A percentile compares a stretch with the other conserved stretches of the same genome.
Evolutionary conservation across 23 red algal species (phyloP).

Genomic region (Agarophyton chilense): DNA sequence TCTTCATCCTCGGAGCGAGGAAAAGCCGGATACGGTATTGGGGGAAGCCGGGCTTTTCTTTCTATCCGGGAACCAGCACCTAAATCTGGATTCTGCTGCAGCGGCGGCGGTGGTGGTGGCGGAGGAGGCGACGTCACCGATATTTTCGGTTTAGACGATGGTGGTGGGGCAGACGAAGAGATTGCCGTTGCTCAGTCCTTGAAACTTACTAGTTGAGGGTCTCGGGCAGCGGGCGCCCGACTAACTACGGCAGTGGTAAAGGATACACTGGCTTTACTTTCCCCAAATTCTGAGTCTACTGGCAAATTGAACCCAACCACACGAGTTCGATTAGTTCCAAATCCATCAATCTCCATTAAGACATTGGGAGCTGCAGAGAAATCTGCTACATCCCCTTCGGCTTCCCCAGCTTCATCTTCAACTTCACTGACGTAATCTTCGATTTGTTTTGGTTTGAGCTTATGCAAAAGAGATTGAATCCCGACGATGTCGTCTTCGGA

Average conservation of each 20-base stretch:
- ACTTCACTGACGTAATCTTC: slow-evolving; percentile 60
- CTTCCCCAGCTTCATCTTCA: slow-evolving; percentile 26
- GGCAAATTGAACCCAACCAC: slow-evolving; percentile 3
- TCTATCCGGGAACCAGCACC: neutral
- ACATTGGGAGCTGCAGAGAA: neutral
- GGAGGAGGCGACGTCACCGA: slow-evolving; percentile 22
- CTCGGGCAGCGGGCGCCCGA: neutral
- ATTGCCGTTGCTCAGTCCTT: neutral
- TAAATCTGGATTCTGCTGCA: neutral
- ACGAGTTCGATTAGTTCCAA: neutral
- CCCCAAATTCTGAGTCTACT: neutral
- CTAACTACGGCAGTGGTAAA: neutral
- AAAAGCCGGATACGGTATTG: slow-evolving; percentile 6
- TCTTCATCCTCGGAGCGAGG: neutral
- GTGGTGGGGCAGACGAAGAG: neutral
- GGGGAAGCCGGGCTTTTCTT: neutral
- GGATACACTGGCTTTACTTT: neutral
- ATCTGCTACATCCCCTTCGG: neutral
- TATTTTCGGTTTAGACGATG: neutral
- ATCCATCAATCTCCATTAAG: neutral
- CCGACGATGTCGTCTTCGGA: slow-evolving; percentile 57
- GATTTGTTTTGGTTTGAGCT: slow-evolving; percentile 68
- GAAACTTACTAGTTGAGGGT: neutral
- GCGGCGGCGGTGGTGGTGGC: slow-evolving; percentile 7
- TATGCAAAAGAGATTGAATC: slow-evolving; percentile 64